These are phyloP conservation scores for Lonicera japonica DNA, from an alignment of 129 eudicot species.

Conservation along the genomic window DNA sequence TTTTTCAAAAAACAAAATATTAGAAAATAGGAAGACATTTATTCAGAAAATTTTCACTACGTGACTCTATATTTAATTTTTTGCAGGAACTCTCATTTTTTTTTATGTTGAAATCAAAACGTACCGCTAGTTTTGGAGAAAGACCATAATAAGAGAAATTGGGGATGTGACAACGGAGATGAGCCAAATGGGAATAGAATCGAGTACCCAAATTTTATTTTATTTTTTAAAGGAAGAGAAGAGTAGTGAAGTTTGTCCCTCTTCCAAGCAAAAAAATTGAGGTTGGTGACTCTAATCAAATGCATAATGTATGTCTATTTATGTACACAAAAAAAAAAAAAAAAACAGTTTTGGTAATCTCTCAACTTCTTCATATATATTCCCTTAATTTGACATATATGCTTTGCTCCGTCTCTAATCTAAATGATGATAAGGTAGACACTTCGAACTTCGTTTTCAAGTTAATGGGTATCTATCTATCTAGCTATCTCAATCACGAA, in stretches of 20 bases:
- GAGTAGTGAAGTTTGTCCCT: conserved; percentile 15
- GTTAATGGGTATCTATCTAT: conserved; percentile 41
- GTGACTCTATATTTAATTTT: too few species aligned
- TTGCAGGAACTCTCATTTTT: too few species aligned
- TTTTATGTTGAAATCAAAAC: too few species aligned
- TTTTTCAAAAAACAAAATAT: too few species aligned
- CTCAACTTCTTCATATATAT: conserved; percentile 16
- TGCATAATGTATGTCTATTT: not conserved
- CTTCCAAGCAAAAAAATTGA: conserved; percentile 13
- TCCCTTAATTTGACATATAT: conserved; percentile 14
- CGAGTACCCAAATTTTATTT: too few species aligned
- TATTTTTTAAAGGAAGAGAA: too few species aligned
- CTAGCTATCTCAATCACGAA: conserved; percentile 25
- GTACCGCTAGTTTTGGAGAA: too few species aligned
- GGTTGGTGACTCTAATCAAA: not conserved
- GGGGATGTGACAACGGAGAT: too few species aligned
- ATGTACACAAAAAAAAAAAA: not conserved
- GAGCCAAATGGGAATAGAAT: too few species aligned
- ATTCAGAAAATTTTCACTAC: too few species aligned
- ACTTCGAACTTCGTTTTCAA: conserved; percentile 21
- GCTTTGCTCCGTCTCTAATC: conserved; percentile 5
- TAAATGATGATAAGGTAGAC: conserved; percentile 28
- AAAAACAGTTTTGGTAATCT: conserved; percentile 3
- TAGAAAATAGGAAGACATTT: too few species aligned
- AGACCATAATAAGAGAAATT: too few species aligned